A percentile compares a stretch with the other conserved stretches of the same genome.
Conservation (phyloP, 345 rosid species). For the Pistacia atlantica region DNA sequence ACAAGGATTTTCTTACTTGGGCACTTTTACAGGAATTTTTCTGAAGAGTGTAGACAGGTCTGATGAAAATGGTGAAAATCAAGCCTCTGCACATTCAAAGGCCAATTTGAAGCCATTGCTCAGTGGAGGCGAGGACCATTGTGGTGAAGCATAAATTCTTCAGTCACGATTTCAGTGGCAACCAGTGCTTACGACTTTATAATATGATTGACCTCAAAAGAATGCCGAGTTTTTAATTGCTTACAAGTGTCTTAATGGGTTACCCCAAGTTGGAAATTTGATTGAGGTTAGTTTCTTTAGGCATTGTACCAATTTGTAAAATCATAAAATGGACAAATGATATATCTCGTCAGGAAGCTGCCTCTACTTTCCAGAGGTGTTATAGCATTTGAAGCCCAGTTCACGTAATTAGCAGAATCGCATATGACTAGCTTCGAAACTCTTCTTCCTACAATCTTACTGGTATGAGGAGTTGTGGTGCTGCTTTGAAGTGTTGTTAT, state of each 20-base stretch:
- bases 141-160: constrained; percentile 16
- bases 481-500: constrained; percentile 8
- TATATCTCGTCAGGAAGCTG: background rate
- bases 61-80: constrained; percentile 49
- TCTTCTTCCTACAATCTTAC: background rate
- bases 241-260: constrained; percentile 7
- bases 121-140: constrained; percentile 3
- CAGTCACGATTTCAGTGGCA: background rate
- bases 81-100: constrained; percentile 22
- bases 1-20: constrained; percentile 1
- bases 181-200: background rate
- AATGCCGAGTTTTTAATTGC: constrained; percentile 1
- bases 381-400: background rate
- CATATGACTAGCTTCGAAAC: background rate
- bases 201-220: background rate
- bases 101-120: constrained; percentile 53
- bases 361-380: background rate
- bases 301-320: background rate
- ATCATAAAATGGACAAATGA: background rate
- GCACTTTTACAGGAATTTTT: constrained; percentile 65
- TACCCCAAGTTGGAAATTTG: background rate
- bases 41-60: constrained; percentile 66
- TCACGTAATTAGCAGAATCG: background rate
- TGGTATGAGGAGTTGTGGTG: background rate
- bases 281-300: constrained; percentile 6